Base-by-base conservation (phyloP, 2,329 filamentous ascomycete species). In the Dothidotthia symphoricarpi region DNA sequence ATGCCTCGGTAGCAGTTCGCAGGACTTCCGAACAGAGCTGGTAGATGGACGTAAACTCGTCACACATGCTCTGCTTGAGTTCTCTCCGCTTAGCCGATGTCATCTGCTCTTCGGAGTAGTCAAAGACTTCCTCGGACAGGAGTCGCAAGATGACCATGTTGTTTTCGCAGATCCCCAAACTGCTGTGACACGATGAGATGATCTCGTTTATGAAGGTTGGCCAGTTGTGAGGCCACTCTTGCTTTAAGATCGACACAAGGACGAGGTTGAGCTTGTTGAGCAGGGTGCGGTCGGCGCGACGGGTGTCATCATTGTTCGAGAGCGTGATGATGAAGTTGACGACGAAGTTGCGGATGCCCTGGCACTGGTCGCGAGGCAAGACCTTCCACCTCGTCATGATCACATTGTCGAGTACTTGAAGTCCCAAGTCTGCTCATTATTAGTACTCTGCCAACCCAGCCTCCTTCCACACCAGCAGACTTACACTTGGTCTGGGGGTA, bases 191-290 rank as follows among this genome's bases (percentile, higher is more conserved):
- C 39, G 93, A 91, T 15, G 88, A 86, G 58, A 98, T 89, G 69
- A 98, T 98, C 75, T 98, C 93, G 75, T 97, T 97, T 78, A 98
- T 97, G 71, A 98, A 98, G 14, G 89, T 95, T 9, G 94, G 93
- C 93, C 94, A 98, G 76, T 98, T 95, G 72, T 97, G 91, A 40
- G 93, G 93, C 93, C 93, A 98, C 71, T 98, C 93, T 72, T 98
- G 93, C 77, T 98, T 98, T 63, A 98, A 76, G 49, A 98, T 91
- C 41, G 90, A 96, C 57, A 98, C 88, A 49, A 98, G 85, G 41
- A 97, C 91, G 59, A 98, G 80, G 64, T 98, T 98, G 47, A 98
- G 83, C 76, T 98, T 98, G 79, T 97, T 97, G 63, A 98, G 76
- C 43, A 98, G 81, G 24, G 90, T 90, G 63, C 87, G 85, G 70